Base-by-base conservation (phyloP, 2,329 filamentous ascomycete species). In the Colletotrichum salicis region DNA sequence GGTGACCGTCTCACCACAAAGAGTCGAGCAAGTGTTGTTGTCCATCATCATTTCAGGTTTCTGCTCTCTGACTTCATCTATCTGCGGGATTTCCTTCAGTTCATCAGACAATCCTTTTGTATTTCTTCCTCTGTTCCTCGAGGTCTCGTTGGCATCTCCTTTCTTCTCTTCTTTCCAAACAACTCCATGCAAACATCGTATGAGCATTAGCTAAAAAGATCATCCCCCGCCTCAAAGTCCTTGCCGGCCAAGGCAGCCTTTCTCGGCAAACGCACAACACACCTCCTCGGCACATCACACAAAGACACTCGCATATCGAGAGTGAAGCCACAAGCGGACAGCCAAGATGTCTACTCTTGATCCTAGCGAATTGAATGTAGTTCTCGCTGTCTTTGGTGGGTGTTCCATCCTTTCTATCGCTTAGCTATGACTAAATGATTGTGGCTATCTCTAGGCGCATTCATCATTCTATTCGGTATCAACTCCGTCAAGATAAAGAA, bases 401-500 rank as follows among this genome's bases (percentile, higher is more conserved):
- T 52, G 66, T 35, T 37, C 52, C 69, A 45, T 54, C 31, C 15
- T 58, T 35, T 55, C 24, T 45, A 10, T 35, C 7, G 22, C 41
- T 19, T 51, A 41, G 52, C 37, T 37, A 6, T 63, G 69, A 58
- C 64, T 68, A 59, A 71, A 5, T 5, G 27, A 2, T 48, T 1
- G 31, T 19, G 10, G 11, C 31, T 10, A 12, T 37, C 2, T 64
- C n/a, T 29, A 84, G 86, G 86, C 58, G 78, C 80, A 10, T 89
- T 87, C 75, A 85, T 83, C 27, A 76, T 87, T 1, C 64, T 83
- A 5, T 89, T 85, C 75, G 87, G 87, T 56, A 74, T 88, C 64
- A 80, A 86, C 6, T 87, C 87, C 1, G 83, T 87, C 29, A 85
- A 87, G 77, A 83, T 89, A 74, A 89, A 88, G 78, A 82, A 82